Evolutionary conservation across 1,284 basidiomycete species (phyloP).

Genomic region (Bothia castanella): DNA sequence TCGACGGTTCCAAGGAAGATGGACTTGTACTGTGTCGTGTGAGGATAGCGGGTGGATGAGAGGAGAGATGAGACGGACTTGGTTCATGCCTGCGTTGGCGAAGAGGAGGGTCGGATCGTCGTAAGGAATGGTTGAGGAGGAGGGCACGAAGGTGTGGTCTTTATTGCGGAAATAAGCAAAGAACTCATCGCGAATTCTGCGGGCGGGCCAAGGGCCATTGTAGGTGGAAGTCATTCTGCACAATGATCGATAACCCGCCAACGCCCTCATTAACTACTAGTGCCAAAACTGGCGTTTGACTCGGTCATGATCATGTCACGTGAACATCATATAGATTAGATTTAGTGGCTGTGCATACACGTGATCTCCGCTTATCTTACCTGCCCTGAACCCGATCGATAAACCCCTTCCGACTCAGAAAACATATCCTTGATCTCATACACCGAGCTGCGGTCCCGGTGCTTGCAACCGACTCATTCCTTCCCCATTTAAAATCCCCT

Average conservation of each 20-base stretch:
- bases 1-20: constrained; percentile 97
- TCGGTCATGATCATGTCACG: constrained; percentile 17
- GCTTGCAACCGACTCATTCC: constrained; percentile 10
- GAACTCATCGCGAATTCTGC: constrained; percentile 69
- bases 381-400: constrained; percentile 37
- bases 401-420: constrained; percentile 17
- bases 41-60: constrained; percentile 6
- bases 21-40: constrained; percentile 74
- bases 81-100: constrained; percentile 98
- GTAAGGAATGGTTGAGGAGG: constrained; percentile 91
- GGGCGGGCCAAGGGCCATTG: constrained; percentile 59
- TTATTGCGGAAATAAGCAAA: constrained; percentile 78
- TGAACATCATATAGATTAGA: constrained; percentile 14
- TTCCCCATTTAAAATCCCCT: constrained; percentile 3
- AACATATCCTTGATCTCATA: constrained; percentile 10
- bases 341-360: constrained; percentile 13
- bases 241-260: constrained; percentile 25
- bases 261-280: constrained; percentile 6
- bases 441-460: constrained; percentile 19
- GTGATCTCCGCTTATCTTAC: constrained; percentile 9
- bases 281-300: constrained; percentile 16
- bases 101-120: constrained; percentile 97
- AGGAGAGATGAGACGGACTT: constrained; percentile 42
- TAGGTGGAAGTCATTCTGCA: constrained; percentile 32
- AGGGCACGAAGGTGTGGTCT: constrained; percentile 90